These are phyloP conservation scores for Silene noctiflora DNA, from an alignment of 179 eudicot genomes.

Conservation along the genomic window DNA sequence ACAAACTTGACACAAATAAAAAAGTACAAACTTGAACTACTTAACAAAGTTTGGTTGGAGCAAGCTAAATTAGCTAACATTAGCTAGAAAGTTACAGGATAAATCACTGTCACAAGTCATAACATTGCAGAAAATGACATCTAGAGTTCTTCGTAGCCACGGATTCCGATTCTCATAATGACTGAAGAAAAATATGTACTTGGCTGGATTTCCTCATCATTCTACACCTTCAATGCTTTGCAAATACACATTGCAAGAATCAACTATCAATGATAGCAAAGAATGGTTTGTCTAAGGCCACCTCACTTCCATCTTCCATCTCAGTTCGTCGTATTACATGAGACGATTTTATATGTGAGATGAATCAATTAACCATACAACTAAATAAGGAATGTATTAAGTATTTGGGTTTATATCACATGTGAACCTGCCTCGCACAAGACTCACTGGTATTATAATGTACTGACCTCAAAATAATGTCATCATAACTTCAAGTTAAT, in stretches of 20 bases:
- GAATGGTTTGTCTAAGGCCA: slow-evolving; percentile 5
- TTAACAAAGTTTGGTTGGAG: neutral
- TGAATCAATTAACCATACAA: neutral
- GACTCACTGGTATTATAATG: neutral
- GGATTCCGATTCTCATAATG: neutral
- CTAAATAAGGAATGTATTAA: neutral
- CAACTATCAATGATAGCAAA: slow-evolving; percentile 12
- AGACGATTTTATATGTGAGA: no score
- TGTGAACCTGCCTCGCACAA: no score
- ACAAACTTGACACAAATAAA: neutral
- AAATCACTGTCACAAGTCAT: neutral
- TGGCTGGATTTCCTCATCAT: neutral
- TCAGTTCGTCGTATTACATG: no score
- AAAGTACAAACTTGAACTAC: no score
- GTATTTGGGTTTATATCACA: no score
- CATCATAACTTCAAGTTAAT: slow-evolving; percentile 52
- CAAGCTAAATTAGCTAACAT: neutral
- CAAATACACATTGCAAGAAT: slow-evolving; percentile 8
- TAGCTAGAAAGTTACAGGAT: neutral
- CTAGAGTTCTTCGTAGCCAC: neutral
- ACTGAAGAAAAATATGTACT: neutral
- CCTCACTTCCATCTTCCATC: slow-evolving; percentile 12
- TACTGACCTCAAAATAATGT: slow-evolving; percentile 4
- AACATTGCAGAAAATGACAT: neutral
- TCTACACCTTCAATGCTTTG: neutral